Base-by-base conservation (phyloP, 73 alveolate genomes). In the Blepharisma japonicum region DNA sequence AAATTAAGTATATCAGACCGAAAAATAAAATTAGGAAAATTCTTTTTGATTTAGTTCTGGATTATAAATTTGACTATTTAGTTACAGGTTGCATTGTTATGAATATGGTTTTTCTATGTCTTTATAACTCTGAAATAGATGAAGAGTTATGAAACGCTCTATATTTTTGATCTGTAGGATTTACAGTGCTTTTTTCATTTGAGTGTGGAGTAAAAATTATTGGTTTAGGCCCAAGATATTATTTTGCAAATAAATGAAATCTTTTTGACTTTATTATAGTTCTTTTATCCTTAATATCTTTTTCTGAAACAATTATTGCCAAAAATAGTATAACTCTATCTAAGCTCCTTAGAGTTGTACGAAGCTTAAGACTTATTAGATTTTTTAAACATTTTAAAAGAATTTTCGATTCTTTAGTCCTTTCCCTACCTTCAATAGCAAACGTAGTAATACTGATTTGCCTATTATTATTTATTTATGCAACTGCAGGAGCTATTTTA, bases 401-500 rank as follows among this genome's bases (percentile, higher is more conserved):
- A 61, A 38, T 84, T 46, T 81, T 84, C 2, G 79, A 84, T 48
- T 68, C 91, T 7, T 68, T 80, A 5, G 55, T 77, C 71, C 84
- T 80, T 6, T 55, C 91, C 5, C 77, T 80, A 39, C 84, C 84
- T 7, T 68, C 83, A 50, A 71, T 84, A 6, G 81, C 77, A 20
- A 84, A 79, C 49, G 84, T 80, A 32, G 91, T 78, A 9, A 54
- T 74, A 45, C 68, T 84, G 2, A 56, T 84, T 9, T 55, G 55
- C 53, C 61, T 84, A 56, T 47, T 84, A 56, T 68, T 46, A 48
- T 84, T 79, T 55, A 61, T 78, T 20, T 84, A 78, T 54, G 68
- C 83, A 14, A 83, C 68, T 5, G 91, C 91, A 6, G 91, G 91
- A 6, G 79, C 79, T 87, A 80, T 42, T 46, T 68, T 84, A 7